phyloP scores from a whole-genome alignment of 1,139 yeast genomes.

The Debaryomyces robertsiae region DNA sequence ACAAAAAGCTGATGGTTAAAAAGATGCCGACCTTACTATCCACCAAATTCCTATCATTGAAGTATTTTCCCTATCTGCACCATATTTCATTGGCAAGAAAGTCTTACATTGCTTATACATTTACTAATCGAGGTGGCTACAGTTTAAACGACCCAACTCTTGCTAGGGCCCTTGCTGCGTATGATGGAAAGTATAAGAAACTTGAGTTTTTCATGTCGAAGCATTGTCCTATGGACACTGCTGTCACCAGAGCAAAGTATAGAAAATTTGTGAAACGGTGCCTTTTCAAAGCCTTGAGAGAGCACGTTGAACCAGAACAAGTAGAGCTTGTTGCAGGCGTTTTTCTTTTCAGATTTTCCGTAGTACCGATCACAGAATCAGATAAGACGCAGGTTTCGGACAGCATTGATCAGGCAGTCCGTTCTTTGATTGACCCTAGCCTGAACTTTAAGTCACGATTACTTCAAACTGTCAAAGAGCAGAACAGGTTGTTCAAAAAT shows the following conservation, averaged over 20 bases:
- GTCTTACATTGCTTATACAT: conserved; percentile 42
- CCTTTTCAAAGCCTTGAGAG: conserved; percentile 25
- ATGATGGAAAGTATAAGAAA: conserved; percentile 31
- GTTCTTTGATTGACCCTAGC: conserved; percentile 24
- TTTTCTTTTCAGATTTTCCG: conserved; percentile 39
- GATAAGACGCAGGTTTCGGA: conserved; percentile 33
- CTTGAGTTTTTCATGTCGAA: conserved; percentile 27
- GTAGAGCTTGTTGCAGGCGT: conserved; percentile 36
- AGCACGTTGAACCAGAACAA: conserved; percentile 17
- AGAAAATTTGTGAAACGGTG: conserved; percentile 29
- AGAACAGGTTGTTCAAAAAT: conserved; percentile 12
- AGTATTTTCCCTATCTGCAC: conserved; percentile 34
- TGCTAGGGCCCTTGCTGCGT: conserved; percentile 24
- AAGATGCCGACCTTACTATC: conserved; percentile 25
- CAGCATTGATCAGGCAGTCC: conserved; percentile 32
- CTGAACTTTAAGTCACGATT: conserved; percentile 13
- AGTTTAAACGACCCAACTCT: conserved; percentile 30
- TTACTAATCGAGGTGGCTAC: conserved; percentile 33
- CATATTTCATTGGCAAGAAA: conserved; percentile 32
- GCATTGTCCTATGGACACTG: conserved; percentile 35
- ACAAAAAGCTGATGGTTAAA: conserved; percentile 16
- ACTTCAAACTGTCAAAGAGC: conserved; percentile 18
- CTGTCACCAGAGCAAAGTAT: conserved; percentile 34
- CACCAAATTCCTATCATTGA: conserved; percentile 27
- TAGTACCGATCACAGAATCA: conserved; percentile 38